Conservation (phyloP, 257 asterid genomes). For the Fraxinus excelsior region DNA sequence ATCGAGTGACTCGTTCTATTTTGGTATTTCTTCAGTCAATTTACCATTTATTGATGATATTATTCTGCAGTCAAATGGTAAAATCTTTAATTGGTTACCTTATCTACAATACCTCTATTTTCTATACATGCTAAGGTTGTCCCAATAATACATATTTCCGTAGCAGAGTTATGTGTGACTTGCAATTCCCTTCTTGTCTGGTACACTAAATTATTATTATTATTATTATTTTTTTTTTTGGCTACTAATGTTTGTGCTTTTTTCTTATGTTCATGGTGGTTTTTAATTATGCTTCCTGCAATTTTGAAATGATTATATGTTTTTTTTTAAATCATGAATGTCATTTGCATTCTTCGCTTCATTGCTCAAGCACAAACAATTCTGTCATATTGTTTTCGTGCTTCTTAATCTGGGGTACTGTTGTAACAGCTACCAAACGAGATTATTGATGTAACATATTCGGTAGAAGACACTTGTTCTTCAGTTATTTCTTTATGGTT, state of each 20-base stretch:
- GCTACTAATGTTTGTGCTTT: too few relatives aligned
- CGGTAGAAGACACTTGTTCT: neutral
- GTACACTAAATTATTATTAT: too few relatives aligned
- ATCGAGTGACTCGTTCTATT: neutral
- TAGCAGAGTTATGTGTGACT: neutral
- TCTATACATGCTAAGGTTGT: too few relatives aligned
- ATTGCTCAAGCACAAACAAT: neutral
- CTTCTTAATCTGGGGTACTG: neutral
- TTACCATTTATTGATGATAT: neutral
- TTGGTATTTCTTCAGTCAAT: neutral
- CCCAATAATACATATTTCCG: too few relatives aligned
- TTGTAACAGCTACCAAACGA: too few relatives aligned
- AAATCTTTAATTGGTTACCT: too few relatives aligned
- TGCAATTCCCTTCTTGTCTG: neutral
- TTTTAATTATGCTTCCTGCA: neutral
- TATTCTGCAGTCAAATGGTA: constrained; percentile 6
- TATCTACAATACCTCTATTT: too few relatives aligned
- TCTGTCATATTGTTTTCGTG: neutral
- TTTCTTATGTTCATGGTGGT: too few relatives aligned
- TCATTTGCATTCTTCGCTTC: neutral
- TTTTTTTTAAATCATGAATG: neutral
- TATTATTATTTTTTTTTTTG: too few relatives aligned
- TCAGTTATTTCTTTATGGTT: neutral
- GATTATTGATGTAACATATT: neutral
- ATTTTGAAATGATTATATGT: neutral